Percentiles rank a stretch among this genome's conserved stretches.
Evolutionary conservation across 257 asterid species (phyloP).

Genomic region (Solanum pinnatisectum): DNA sequence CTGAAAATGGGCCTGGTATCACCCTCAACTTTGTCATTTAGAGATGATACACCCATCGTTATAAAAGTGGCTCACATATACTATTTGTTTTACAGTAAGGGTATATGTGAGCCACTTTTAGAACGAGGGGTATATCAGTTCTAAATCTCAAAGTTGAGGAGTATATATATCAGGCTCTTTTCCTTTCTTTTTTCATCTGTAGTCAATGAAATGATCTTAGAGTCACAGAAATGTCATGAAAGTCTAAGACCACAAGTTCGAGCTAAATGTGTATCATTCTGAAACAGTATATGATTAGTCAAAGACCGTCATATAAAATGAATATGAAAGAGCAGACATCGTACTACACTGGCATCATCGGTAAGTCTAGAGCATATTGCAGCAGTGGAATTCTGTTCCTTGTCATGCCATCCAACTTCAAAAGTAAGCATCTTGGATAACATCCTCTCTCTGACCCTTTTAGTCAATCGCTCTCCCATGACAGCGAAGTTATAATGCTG

Average conservation of each 20-base stretch:
- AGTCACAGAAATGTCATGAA: not conserved
- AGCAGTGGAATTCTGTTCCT: slow-evolving; percentile 65
- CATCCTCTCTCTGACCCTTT: slow-evolving; percentile 76
- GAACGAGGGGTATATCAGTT: not conserved
- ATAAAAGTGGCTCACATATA: not conserved
- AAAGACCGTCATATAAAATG: not conserved
- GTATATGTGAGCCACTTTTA: not conserved
- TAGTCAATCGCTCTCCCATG: slow-evolving; percentile 88
- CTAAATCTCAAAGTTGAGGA: not conserved
- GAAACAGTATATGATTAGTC: not conserved
- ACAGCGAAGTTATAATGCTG: slow-evolving; percentile 81
- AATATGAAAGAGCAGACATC: not conserved
- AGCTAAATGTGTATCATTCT: not conserved
- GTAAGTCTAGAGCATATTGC: slow-evolving; percentile 77
- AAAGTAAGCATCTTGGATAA: slow-evolving; percentile 77
- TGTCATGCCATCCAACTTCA: slow-evolving; percentile 90
- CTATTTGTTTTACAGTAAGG: not conserved
- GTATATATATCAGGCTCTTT: not conserved
- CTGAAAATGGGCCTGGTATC: not conserved
- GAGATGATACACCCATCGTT: not conserved
- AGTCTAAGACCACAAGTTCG: not conserved
- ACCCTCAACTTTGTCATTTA: not conserved
- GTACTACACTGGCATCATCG: slow-evolving; percentile 86
- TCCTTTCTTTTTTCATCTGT: not conserved
- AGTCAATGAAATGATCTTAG: not conserved